Conservation (phyloP, 495 filamentous ascomycete genomes). For the Cetradonia linearis region DNA sequence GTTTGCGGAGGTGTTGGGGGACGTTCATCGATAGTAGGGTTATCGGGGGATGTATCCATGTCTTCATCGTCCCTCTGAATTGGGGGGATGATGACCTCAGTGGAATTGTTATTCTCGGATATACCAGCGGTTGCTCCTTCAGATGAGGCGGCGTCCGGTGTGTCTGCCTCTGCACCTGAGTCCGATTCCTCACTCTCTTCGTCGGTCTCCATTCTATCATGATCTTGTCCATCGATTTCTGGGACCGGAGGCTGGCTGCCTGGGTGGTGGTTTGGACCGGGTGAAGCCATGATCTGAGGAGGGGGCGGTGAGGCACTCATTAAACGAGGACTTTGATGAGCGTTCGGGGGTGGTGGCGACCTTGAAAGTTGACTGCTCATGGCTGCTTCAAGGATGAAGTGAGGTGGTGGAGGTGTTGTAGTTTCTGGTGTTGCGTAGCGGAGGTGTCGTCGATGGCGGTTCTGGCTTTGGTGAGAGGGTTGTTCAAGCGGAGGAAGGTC, state of each 20-base stretch:
- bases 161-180: constrained; percentile 13
- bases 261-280: background rate
- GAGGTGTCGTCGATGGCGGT: constrained; percentile 14
- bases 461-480: background rate
- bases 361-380: constrained; percentile 7
- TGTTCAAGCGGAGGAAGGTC: constrained; percentile 4
- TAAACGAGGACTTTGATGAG: constrained; percentile 2
- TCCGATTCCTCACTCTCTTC: constrained; percentile 21
- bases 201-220: constrained; percentile 28
- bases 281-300: background rate
- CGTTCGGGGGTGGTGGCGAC: background rate
- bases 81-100: background rate
- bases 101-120: background rate
- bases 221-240: constrained; percentile 21
- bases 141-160: constrained; percentile 13
- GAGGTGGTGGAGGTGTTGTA: constrained; percentile 11
- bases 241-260: background rate
- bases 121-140: background rate
- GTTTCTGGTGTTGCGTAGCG: constrained; percentile 16
- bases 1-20: constrained; percentile 6
- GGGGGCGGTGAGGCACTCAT: constrained; percentile 9
- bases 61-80: constrained; percentile 14
- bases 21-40: constrained; percentile 6
- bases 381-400: constrained; percentile 17
- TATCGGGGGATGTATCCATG: constrained; percentile 26